Evolutionary conservation across 2,329 filamentous ascomycete species (phyloP).

Genomic region (Rosellinia necatrix): DNA sequence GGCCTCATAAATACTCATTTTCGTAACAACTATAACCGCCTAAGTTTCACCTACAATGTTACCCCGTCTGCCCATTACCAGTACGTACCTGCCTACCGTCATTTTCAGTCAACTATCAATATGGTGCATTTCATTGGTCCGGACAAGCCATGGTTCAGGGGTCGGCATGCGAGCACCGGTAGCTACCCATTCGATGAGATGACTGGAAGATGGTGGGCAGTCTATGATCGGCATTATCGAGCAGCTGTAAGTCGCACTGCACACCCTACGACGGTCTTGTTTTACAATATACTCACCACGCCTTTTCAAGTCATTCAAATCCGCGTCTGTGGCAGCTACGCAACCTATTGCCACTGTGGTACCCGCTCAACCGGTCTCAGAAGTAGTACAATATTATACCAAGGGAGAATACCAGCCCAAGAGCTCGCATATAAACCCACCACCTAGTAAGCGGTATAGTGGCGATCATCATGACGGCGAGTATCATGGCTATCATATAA

Average conservation of each 20-base stretch:
- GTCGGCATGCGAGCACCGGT: slow-evolving; percentile 59
- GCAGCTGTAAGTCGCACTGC: slow-evolving; percentile 47
- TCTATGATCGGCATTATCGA: slow-evolving; percentile 86
- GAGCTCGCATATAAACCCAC: slow-evolving; percentile 26
- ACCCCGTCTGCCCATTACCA: slow-evolving; percentile 97
- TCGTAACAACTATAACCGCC: slow-evolving; percentile 77
- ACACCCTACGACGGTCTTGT: slow-evolving; percentile 8
- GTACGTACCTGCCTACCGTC: slow-evolving; percentile 91
- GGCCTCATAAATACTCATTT: slow-evolving; percentile 96
- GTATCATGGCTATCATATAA: slow-evolving; percentile 16
- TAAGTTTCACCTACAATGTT: slow-evolving; percentile 97
- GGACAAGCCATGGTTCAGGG: slow-evolving; percentile 84
- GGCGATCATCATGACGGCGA: slow-evolving; percentile 33
- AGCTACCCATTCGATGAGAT: slow-evolving; percentile 79
- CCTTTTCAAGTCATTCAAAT: slow-evolving; percentile 26
- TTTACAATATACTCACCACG: slow-evolving; percentile 29
- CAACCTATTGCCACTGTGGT: neutral
- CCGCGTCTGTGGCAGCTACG: slow-evolving; percentile 4
- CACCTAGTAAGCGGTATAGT: slow-evolving; percentile 43
- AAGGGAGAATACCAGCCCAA: slow-evolving; percentile 57
- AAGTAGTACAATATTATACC: slow-evolving; percentile 57
- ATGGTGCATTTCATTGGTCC: slow-evolving; percentile 94
- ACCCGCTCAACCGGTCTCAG: slow-evolving; percentile 30
- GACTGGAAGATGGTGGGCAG: slow-evolving; percentile 87
- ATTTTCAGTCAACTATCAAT: slow-evolving; percentile 88